Percentiles rank a stretch among this genome's conserved stretches.
Conservation (phyloP, 148 eudicot species). For the Hydrangea macrophylla region DNA sequence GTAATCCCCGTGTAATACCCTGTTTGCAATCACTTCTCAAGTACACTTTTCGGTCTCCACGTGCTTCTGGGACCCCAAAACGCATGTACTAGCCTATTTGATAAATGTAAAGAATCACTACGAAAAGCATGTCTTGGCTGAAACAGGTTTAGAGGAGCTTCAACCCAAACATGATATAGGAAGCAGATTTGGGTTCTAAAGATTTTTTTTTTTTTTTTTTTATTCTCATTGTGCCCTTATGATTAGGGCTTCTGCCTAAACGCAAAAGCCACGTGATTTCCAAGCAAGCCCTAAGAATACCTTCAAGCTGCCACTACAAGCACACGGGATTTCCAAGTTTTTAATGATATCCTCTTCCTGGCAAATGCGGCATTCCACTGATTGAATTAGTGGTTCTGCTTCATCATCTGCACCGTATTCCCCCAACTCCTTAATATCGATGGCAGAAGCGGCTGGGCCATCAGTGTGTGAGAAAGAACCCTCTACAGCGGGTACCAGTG, state of each 20-base stretch:
- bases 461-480: conserved; percentile 29
- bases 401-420: conserved; percentile 41
- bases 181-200: background rate
- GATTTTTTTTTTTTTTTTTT: background rate
- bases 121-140: background rate
- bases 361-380: conserved; percentile 78
- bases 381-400: conserved; percentile 65
- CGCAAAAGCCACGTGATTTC: too few species aligned
- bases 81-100: too few species aligned
- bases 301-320: conserved; percentile 88
- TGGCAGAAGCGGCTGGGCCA: conserved; percentile 33
- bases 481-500: conserved; percentile 31
- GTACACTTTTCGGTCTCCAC: too few species aligned
- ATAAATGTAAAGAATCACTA: background rate
- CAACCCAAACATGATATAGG: background rate
- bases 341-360: conserved; percentile 79
- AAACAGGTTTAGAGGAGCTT: background rate
- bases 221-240: background rate
- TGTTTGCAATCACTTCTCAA: too few species aligned
- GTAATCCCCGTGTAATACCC: too few species aligned
- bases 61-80: too few species aligned
- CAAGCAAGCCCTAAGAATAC: conserved; percentile 29
- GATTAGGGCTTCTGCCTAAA: background rate
- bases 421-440: conserved; percentile 31
- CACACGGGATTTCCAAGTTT: conserved; percentile 75